phyloP scores from a whole-genome alignment of 176 grass and related monocot genomes.

The Oryza australiensis region DNA sequence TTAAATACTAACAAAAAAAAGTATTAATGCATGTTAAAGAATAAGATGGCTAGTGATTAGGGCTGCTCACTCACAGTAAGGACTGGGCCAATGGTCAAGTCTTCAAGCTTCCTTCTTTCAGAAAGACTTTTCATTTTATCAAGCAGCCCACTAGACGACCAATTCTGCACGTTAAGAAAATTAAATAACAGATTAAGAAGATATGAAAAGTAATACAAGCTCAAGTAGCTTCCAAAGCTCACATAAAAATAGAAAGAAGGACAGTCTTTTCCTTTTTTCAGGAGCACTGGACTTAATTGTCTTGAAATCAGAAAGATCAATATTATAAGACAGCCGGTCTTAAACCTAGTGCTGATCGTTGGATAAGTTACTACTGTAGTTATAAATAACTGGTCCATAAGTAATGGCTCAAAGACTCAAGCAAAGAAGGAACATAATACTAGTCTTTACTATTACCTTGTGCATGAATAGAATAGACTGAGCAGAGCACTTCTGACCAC shows the following conservation, averaged over 20 bases:
- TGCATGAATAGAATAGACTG: conserved; percentile 96
- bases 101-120: conserved; percentile 81
- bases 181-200: conserved; percentile 11
- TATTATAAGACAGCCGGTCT: not conserved
- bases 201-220: not conserved
- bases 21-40: not conserved
- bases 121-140: conserved; percentile 84
- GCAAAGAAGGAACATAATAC: not conserved
- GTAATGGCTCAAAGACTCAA: not conserved
- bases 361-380: not conserved
- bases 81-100: conserved; percentile 93
- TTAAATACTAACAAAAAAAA: not conserved
- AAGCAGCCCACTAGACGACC: conserved; percentile 74
- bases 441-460: conserved; percentile 53
- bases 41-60: not conserved
- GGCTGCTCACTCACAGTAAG: conserved; percentile 75
- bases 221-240: not conserved
- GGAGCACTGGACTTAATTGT: conserved; percentile 2
- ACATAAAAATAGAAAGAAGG: not conserved
- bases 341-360: not conserved
- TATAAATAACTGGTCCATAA: not conserved
- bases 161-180: conserved; percentile 70
- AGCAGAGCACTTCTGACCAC: conserved; percentile 97
- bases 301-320: not conserved
- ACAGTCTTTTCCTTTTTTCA: not conserved